phyloP scores from a whole-genome alignment of 2,329 filamentous ascomycete genomes.

The Magnaporthales sp. region DNA sequence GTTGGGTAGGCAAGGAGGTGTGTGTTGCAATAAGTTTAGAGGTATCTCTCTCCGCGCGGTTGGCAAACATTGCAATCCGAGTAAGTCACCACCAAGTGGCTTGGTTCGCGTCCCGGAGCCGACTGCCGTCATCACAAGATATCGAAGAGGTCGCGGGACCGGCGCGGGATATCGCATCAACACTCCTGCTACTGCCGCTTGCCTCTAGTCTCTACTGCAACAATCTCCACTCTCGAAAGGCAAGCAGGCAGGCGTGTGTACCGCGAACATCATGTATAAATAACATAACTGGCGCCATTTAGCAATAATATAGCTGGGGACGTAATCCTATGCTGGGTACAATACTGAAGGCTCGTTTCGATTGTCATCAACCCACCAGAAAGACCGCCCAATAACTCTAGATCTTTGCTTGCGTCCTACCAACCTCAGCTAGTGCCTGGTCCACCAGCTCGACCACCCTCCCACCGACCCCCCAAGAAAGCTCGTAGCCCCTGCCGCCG shows the following conservation, averaged over 20 bases:
- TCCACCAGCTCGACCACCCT: conserved; percentile 34
- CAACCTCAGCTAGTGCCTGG: background rate
- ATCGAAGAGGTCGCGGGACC: too few relatives aligned
- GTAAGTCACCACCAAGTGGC: background rate
- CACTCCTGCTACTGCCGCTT: background rate
- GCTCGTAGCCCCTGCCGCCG: conserved; percentile 51
- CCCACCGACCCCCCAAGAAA: conserved; percentile 51
- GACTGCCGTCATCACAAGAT: background rate
- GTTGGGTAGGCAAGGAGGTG: background rate
- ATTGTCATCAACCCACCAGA: background rate
- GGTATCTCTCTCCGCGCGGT: background rate
- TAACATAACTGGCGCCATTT: background rate
- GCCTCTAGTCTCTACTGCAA: background rate
- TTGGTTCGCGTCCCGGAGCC: background rate
- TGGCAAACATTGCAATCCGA: background rate
- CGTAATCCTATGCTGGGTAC: background rate
- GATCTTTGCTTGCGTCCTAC: background rate
- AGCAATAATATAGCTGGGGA: background rate
- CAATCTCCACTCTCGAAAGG: background rate
- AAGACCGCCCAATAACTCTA: background rate
- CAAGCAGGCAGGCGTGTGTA: background rate
- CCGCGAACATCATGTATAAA: background rate
- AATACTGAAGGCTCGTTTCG: too few relatives aligned
- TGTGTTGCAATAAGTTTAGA: background rate
- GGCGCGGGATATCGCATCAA: too few relatives aligned